Evolutionary conservation across 441 rosid species (phyloP).

Genomic region (Macaranga tanarius): DNA sequence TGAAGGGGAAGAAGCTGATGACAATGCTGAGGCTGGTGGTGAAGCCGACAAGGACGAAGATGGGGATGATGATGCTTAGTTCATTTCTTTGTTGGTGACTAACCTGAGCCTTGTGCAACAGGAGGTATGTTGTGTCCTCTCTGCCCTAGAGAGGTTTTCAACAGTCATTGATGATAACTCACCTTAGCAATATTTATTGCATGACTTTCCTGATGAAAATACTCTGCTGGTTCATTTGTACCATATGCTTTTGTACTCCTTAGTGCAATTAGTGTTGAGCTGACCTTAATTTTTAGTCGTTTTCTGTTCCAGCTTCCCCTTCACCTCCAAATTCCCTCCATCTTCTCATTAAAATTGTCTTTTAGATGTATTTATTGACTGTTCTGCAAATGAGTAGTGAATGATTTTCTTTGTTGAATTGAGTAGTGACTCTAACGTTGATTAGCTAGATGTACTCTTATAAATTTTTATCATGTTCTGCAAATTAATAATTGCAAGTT

Average conservation of each 20-base stretch:
- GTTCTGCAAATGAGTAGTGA: constrained; percentile 26
- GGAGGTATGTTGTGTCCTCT: constrained; percentile 25
- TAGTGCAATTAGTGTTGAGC: constrained; percentile 25
- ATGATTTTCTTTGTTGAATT: constrained; percentile 21
- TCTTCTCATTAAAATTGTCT: constrained; percentile 12
- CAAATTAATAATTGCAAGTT: background rate
- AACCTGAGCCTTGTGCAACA: constrained; percentile 14
- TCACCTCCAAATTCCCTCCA: background rate
- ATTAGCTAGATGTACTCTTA: background rate
- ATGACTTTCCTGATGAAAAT: constrained; percentile 23
- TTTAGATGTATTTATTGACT: constrained; percentile 33
- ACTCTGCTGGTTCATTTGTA: constrained; percentile 38
- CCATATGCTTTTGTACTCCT: constrained; percentile 38
- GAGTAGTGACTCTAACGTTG: constrained; percentile 9
- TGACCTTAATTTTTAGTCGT: constrained; percentile 25
- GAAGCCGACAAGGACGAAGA: constrained; percentile 37
- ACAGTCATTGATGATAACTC: constrained; percentile 26
- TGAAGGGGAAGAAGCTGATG: constrained; percentile 61
- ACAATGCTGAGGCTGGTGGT: constrained; percentile 40
- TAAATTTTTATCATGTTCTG: background rate
- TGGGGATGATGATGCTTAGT: constrained; percentile 44
- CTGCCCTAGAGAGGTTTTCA: constrained; percentile 17
- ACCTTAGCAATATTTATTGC: constrained; percentile 17
- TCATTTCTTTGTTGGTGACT: constrained; percentile 12
- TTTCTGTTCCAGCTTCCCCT: constrained; percentile 3